Percentiles rank a stretch among this genome's conserved stretches.
These are phyloP conservation scores for Cyberlindnera euphorbiiphila DNA, from an alignment of 805 yeast species.

Conservation along the genomic window DNA sequence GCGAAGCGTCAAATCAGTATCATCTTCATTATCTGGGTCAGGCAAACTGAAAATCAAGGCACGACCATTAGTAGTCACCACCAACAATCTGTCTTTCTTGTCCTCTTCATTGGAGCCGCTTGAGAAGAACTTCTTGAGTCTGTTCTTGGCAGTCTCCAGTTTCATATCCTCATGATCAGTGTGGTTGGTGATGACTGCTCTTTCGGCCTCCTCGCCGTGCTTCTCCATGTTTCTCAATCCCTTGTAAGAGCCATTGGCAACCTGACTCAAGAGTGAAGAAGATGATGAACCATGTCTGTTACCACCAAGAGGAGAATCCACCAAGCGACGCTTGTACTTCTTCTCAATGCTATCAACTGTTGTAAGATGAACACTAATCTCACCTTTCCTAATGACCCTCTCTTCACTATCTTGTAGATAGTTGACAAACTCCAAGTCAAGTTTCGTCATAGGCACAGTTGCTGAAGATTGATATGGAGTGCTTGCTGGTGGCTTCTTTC, in stretches of 20 bases:
- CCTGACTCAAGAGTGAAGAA: slow-evolving; percentile 38
- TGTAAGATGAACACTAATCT: slow-evolving; percentile 42
- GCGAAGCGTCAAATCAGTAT: slow-evolving; percentile 37
- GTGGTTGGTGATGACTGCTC: slow-evolving; percentile 27
- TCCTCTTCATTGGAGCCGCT: slow-evolving; percentile 30
- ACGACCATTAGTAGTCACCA: slow-evolving; percentile 63
- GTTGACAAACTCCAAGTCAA: slow-evolving; percentile 58
- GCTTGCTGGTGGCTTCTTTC: slow-evolving; percentile 13
- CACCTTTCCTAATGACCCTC: slow-evolving; percentile 54
- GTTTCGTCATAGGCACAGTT: slow-evolving; percentile 45
- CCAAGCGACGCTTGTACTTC: slow-evolving; percentile 51
- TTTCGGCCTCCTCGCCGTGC: slow-evolving; percentile 29
- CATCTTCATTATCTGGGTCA: slow-evolving; percentile 15
- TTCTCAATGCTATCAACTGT: slow-evolving; percentile 50
- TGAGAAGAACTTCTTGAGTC: slow-evolving; percentile 25
- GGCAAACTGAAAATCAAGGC: slow-evolving; percentile 45
- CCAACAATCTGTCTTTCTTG: slow-evolving; percentile 44
- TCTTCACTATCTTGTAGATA: slow-evolving; percentile 55
- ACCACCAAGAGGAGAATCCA: slow-evolving; percentile 53
- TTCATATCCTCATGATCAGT: slow-evolving; percentile 14
- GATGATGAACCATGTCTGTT: slow-evolving; percentile 36
- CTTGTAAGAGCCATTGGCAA: slow-evolving; percentile 40
- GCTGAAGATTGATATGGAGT: neutral
- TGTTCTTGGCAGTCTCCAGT: slow-evolving; percentile 19
- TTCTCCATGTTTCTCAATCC: slow-evolving; percentile 36